Evolutionary conservation across 2,329 filamentous ascomycete genomes (phyloP).

Genomic region (Thelonectria blattea): DNA sequence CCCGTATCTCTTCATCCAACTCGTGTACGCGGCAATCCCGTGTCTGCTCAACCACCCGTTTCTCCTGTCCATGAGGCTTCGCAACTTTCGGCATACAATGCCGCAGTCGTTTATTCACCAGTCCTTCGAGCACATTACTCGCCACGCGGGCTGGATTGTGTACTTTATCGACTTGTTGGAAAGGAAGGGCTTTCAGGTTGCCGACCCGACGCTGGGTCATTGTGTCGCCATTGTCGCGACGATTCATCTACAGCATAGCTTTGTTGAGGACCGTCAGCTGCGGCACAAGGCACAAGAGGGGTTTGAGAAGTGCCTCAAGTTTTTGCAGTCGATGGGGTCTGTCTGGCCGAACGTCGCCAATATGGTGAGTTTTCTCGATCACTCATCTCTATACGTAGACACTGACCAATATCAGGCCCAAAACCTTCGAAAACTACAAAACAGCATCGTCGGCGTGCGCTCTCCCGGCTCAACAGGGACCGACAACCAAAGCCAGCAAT

Average conservation of each 20-base stretch:
- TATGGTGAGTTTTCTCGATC: conserved; percentile 30
- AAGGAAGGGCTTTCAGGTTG: conserved; percentile 50
- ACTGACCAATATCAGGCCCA: conserved; percentile 25
- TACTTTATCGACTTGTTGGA: conserved; percentile 56
- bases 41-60: conserved; percentile 61
- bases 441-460: conserved; percentile 37
- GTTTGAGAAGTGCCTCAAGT: conserved; percentile 38
- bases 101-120: conserved; percentile 62
- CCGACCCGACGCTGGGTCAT: conserved; percentile 45
- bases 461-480: background rate
- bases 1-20: conserved; percentile 58
- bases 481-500: conserved; percentile 4
- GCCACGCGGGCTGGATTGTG: conserved; percentile 59
- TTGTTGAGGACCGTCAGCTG: conserved; percentile 42
- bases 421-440: conserved; percentile 40
- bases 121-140: conserved; percentile 57
- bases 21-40: conserved; percentile 58
- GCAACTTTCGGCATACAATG: conserved; percentile 58
- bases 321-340: conserved; percentile 32
- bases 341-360: conserved; percentile 35
- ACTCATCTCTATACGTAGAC: no score
- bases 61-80: conserved; percentile 57
- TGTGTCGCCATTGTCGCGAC: conserved; percentile 59
- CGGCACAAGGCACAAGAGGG: conserved; percentile 34
- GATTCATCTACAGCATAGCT: conserved; percentile 60